Evolutionary conservation across 495 filamentous ascomycete genomes (phyloP).

Genomic region (Daldinia concentrica): DNA sequence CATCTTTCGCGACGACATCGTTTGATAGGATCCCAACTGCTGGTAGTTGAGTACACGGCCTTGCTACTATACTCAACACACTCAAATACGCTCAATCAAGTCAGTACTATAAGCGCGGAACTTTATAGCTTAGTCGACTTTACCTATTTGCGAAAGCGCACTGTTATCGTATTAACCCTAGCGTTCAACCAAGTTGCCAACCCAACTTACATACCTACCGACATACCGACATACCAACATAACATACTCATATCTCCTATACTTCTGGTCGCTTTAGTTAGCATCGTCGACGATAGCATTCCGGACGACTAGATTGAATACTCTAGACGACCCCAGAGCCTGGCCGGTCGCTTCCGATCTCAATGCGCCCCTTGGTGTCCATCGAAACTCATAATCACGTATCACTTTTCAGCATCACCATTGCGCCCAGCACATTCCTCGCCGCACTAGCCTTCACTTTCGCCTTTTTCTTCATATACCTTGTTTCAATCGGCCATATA

Average conservation of each 20-base stretch:
- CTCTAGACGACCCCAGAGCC: conserved; percentile 30
- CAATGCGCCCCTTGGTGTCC: conserved; percentile 60
- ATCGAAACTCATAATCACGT: conserved; percentile 63
- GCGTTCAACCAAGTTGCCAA: not conserved
- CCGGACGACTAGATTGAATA: conserved; percentile 16
- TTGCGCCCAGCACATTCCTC: conserved; percentile 64
- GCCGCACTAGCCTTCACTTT: conserved; percentile 60
- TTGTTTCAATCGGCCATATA: conserved; percentile 49
- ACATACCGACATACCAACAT: not conserved
- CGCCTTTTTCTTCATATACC: conserved; percentile 60
- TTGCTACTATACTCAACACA: conserved; percentile 9
- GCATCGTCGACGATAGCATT: not conserved
- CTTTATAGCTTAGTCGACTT: not conserved
- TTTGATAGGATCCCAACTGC: conserved; percentile 15
- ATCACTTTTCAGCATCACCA: conserved; percentile 59
- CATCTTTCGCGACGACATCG: conserved; percentile 16
- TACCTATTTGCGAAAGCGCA: not conserved
- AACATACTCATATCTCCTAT: not conserved
- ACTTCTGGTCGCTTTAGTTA: conserved; percentile 1
- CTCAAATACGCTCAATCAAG: conserved; percentile 1
- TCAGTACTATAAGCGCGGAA: conserved; percentile 14
- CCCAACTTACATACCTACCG: conserved; percentile 4
- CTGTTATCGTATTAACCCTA: not conserved
- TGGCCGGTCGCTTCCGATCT: conserved; percentile 39
- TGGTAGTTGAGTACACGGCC: conserved; percentile 11